phyloP scores from a whole-genome alignment of 2,329 filamentous ascomycete genomes.

The Sclerotiophoma versabilis region DNA sequence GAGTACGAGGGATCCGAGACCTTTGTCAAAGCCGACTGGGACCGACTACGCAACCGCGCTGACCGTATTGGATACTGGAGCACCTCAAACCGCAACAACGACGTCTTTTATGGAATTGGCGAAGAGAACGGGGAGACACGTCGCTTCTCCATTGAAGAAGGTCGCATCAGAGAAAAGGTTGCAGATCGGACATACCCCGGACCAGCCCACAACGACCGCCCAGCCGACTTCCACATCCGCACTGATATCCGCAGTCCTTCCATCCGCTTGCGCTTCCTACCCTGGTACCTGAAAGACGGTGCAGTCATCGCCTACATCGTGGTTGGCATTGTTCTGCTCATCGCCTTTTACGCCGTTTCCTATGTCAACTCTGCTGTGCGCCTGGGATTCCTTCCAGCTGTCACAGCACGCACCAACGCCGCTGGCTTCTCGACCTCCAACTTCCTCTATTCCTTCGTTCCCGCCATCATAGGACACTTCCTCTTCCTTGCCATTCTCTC shows the following conservation, averaged over 20 bases:
- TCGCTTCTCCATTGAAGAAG: constrained; percentile 59
- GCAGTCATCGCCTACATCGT: constrained; percentile 70
- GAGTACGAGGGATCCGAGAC: constrained; percentile 76
- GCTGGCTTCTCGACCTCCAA: constrained; percentile 82
- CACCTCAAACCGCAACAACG: constrained; percentile 67
- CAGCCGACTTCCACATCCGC: constrained; percentile 55
- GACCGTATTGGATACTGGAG: constrained; percentile 89
- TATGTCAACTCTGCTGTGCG: constrained; percentile 74
- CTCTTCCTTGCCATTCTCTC: constrained; percentile 72
- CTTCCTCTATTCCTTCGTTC: constrained; percentile 83
- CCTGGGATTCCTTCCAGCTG: constrained; percentile 73
- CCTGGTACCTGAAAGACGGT: constrained; percentile 75
- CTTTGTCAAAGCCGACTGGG: constrained; percentile 60
- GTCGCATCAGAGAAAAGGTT: constrained; percentile 57
- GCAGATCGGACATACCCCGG: constrained; percentile 30
- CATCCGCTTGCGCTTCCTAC: constrained; percentile 72
- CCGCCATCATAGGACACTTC: constrained; percentile 70
- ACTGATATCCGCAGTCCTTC: constrained; percentile 60
- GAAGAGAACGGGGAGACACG: constrained; percentile 62
- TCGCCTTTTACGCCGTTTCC: constrained; percentile 72
- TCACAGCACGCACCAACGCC: constrained; percentile 66
- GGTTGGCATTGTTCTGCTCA: constrained; percentile 47
- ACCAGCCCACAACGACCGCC: constrained; percentile 19
- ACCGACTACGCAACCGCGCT: constrained; percentile 63
- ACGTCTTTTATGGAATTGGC: constrained; percentile 83